phyloP scores from a whole-genome alignment of 352 stramenopile genomes.

The Globisporangium radiosum region DNA sequence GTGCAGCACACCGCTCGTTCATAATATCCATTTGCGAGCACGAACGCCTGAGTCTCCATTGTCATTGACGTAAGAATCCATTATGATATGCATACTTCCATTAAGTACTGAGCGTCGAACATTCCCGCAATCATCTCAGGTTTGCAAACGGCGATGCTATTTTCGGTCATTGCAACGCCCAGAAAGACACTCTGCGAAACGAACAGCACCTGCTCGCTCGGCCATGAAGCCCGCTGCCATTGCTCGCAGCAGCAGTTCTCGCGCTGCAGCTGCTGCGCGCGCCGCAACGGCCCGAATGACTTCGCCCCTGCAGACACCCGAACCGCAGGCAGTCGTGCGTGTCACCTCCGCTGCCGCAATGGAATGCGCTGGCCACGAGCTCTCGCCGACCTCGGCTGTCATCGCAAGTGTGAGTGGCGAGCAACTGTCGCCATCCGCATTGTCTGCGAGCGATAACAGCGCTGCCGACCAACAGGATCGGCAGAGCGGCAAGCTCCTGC shows the following conservation, averaged over 20 bases:
- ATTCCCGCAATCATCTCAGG: not conserved
- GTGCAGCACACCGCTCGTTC: no score
- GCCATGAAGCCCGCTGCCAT: not conserved
- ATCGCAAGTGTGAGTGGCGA: no score
- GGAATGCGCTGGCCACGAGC: not conserved
- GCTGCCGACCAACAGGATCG: no score
- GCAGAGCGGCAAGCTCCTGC: constrained; percentile 13
- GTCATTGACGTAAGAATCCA: no score
- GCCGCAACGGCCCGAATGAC: constrained; percentile 2
- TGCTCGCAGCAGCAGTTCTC: not conserved
- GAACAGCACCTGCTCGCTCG: not conserved
- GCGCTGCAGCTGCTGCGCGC: not conserved
- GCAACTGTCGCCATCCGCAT: no score
- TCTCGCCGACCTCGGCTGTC: no score
- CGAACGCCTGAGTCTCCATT: no score
- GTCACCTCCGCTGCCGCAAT: not conserved
- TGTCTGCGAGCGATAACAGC: no score
- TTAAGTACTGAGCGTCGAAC: not conserved
- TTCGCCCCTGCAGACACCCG: constrained; percentile 2
- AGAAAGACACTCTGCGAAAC: not conserved
- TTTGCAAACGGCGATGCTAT: not conserved
- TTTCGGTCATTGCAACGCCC: not conserved
- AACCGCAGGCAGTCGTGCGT: not conserved
- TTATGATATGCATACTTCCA: not conserved
- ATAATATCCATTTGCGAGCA: no score